These are phyloP conservation scores for Chlorella sp. DNA, from an alignment of 139 green algal species.

Conservation along the genomic window DNA sequence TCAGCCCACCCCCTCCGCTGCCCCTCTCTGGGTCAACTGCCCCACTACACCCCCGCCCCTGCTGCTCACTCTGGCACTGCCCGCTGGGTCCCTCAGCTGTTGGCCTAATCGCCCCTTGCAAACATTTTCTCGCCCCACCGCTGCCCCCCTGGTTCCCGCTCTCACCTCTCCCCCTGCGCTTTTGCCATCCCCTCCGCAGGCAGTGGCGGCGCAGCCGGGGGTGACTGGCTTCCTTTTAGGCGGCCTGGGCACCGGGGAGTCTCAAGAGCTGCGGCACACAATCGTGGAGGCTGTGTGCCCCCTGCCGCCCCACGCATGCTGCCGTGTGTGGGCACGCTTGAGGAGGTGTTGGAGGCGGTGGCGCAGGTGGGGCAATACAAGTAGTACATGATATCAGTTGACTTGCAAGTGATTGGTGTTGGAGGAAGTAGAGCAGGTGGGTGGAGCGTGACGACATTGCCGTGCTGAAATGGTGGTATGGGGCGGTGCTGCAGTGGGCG, in stretches of 20 bases:
- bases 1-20: neutral
- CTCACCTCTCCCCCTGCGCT: neutral
- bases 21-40: neutral
- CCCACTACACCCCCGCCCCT: too few relatives aligned
- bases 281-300: constrained; percentile 59
- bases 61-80: too few relatives aligned
- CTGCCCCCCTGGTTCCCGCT: neutral
- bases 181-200: constrained; percentile 14
- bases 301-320: constrained; percentile 54
- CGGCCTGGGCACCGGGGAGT: constrained; percentile 76
- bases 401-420: too few relatives aligned
- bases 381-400: too few relatives aligned
- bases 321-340: constrained; percentile 43
- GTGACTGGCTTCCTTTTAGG: constrained; percentile 63
- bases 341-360: constrained; percentile 71
- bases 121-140: too few relatives aligned
- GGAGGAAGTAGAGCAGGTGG: too few relatives aligned
- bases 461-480: neutral
- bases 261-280: constrained; percentile 31
- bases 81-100: too few relatives aligned
- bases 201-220: constrained; percentile 8
- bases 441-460: too few relatives aligned
- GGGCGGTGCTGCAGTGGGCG: neutral
- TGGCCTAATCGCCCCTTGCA: too few relatives aligned
- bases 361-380: constrained; percentile 29